Evolutionary conservation across 805 yeast species (phyloP), one percentile per base, ranked within the genome.

Genomic region (Grigorovia jiainica): DNA sequence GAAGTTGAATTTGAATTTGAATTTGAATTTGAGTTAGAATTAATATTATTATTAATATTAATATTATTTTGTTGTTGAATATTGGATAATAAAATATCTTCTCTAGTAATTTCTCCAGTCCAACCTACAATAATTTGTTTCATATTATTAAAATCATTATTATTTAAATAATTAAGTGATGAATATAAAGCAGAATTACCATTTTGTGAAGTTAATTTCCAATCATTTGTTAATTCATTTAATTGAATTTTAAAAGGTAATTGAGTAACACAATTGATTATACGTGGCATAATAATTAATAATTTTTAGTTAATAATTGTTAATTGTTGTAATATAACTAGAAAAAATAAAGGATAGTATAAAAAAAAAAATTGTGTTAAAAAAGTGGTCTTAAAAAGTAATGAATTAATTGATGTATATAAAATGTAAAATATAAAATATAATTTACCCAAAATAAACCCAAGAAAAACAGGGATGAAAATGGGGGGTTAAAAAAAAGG

Each of bases 41-140:
- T 34, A 27, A 15, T 15, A 31, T 34, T 34, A 23, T 21, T 20
- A 17, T 21, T 21, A 23, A 13, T 34, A 17, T 19, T 19, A 17
- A 21, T 20, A n/a, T 33, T 33, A 11, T 32, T 23, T 19, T 35
- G 24, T n/a, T 37, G 16, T 20, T 27, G 34, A 19, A 39, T 15
- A 25, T 39, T 36, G 7, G 30, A 31, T 8, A 36, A 23, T 20
- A 23, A 34, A 16, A 33, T 36, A 16, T 20, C 32, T 24, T 41
- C 34, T 42, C 55, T 47, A 4, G 47, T 47, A 46, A 92, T 68
- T 61, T 87, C 97, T 36, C 98, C 98, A 0, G 97, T 84, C 98
- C 98, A 92, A 1, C 87, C 97, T 40, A 92, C 78, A 39, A 86
- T 65, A 50, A 87, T 85, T 36, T 89, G 80, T 47, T 87, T 95